A percentile compares a stretch with the other conserved stretches of the same genome.
These are phyloP conservation scores for Prunus dulcis DNA, from an alignment of 306 rosid species.

Conservation along the genomic window DNA sequence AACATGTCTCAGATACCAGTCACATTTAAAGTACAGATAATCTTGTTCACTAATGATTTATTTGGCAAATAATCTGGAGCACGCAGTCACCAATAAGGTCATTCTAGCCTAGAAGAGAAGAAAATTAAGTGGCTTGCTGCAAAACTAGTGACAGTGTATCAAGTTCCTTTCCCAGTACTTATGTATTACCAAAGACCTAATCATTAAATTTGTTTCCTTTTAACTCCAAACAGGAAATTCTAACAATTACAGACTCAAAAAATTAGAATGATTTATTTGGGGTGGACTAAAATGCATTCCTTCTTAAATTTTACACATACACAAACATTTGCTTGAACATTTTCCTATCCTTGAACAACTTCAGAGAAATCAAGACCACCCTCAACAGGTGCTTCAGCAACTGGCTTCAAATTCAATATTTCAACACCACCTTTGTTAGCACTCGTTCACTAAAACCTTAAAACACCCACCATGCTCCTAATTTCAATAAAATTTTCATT, in stretches of 20 bases:
- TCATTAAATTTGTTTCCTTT: not conserved
- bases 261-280: not conserved
- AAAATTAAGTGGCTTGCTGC: not conserved
- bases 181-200: not conserved
- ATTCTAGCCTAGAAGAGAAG: not conserved
- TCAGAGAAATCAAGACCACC: not conserved
- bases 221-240: not conserved
- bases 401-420: not conserved
- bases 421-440: not conserved
- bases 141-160: not conserved
- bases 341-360: not conserved
- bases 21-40: not conserved
- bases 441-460: not conserved
- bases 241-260: not conserved
- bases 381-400: not conserved
- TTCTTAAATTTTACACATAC: not conserved
- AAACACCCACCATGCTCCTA: not conserved
- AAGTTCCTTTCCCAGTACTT: not conserved
- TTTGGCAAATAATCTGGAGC: not conserved
- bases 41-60: not conserved
- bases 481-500: not conserved
- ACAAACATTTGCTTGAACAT: not conserved
- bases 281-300: not conserved
- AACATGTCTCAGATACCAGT: not conserved
- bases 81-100: not conserved